Evolutionary conservation across 495 filamentous ascomycete genomes (phyloP), one percentile per base, ranked within the genome.

Genomic region (Pyronema omphalodes): DNA sequence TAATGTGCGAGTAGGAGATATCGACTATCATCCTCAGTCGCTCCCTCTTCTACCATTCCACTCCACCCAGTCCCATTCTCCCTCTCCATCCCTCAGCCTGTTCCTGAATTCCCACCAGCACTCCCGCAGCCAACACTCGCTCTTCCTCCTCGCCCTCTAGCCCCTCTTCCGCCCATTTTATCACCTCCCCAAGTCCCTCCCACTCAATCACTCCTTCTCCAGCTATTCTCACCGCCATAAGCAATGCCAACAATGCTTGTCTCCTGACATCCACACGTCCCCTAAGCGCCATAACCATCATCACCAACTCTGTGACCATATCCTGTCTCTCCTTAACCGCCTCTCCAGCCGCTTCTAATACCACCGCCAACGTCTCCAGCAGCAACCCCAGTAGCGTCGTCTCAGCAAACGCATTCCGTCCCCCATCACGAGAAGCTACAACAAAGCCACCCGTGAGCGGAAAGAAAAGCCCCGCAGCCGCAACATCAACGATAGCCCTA

Each of bases 401-500:
- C 44, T 79, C 72, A 58, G 79, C 76, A 46, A 78, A 69, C 44
- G 80, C 67, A 3, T 67, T 56, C n/a, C 60, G 66, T 6, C 66
- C 63, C n/a, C 67, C 69, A 3, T 68, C 64, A 2, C 67, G 57
- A 3, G 68, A 15, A 6, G 73, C 71, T n/a, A 69, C 70, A 53
- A 74, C 74, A 64, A 76, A 78, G 37, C 75, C 73, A 6, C 76
- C 76, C 0, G 76, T 77, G 5, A 87, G 65, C 14, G 91, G 79
- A 68, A 84, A 79, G 76, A 95, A 94, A 70, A 94, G 91, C 6
- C 77, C 77, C 0, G 81, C 73, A 0, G 74, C 71, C 40, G 94
- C 76, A 35, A 94, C 71, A 19, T 35, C 14, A 14, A 45, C 18
- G 23, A 54, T 34, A 7, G 8, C 14, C 9, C 41, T 15, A n/a